A percentile compares a stretch with the other conserved stretches of the same genome.
phyloP scores from a whole-genome alignment of 805 yeast species.

The Kuraishia hungarica region DNA sequence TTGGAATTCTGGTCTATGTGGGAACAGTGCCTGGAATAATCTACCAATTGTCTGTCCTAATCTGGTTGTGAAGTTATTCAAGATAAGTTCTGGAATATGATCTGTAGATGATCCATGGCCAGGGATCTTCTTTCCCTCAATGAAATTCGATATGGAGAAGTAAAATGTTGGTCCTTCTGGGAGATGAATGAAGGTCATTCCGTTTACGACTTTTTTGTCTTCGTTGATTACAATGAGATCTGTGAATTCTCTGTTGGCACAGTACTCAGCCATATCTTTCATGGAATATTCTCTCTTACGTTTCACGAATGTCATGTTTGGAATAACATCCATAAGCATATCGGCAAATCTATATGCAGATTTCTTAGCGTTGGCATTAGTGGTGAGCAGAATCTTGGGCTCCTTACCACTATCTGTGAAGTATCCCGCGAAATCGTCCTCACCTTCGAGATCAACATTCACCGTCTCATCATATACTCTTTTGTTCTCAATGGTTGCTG shows the following conservation, averaged over 20 bases:
- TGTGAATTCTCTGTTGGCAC: conserved; percentile 78
- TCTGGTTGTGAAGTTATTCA: conserved; percentile 88
- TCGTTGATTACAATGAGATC: conserved; percentile 87
- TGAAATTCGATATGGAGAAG: conserved; percentile 72
- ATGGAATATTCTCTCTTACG: conserved; percentile 78
- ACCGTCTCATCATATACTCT: conserved; percentile 86
- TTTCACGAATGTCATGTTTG: conserved; percentile 79
- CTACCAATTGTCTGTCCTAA: conserved; percentile 92
- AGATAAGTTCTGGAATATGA: conserved; percentile 85
- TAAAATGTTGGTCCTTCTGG: conserved; percentile 96
- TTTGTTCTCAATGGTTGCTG: conserved; percentile 77
- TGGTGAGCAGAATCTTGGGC: conserved; percentile 87
- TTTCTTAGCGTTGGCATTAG: conserved; percentile 79
- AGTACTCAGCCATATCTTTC: conserved; percentile 79
- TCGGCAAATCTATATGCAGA: conserved; percentile 89
- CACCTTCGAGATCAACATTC: conserved; percentile 45
- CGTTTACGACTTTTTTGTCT: conserved; percentile 87
- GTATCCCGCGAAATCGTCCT: conserved; percentile 55
- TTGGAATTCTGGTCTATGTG: conserved; percentile 86
- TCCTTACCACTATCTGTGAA: conserved; percentile 40
- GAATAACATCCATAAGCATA: conserved; percentile 72
- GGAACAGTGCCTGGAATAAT: conserved; percentile 85
- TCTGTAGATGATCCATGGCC: conserved; percentile 91
- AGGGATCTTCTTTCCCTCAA: conserved; percentile 62
- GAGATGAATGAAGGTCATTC: conserved; percentile 85